Conservation (phyloP, 345 rosid species). For the Hirschfeldia incana region DNA sequence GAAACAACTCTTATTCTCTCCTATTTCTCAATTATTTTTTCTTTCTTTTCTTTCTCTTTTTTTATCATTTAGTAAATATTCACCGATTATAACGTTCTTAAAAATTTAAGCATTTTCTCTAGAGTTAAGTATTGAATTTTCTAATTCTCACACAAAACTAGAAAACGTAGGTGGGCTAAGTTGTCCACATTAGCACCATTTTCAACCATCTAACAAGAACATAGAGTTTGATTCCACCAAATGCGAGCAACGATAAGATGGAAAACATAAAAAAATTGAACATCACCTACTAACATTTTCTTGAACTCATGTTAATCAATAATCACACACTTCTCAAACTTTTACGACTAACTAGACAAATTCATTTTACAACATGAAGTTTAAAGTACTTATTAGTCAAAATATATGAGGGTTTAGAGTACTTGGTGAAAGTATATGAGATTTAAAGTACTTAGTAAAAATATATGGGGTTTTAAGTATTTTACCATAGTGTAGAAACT, state of each 20-base stretch:
- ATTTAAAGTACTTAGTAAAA: too few species aligned
- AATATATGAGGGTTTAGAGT: not conserved
- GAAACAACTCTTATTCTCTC: not conserved
- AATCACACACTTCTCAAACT: not conserved
- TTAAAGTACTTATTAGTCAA: not conserved
- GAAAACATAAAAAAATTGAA: not conserved
- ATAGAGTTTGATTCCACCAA: not conserved
- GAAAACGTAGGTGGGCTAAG: not conserved
- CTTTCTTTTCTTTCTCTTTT: not conserved
- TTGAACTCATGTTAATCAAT: not conserved
- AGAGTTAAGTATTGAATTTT: not conserved
- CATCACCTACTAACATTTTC: not conserved
- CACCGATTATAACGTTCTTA: not conserved
- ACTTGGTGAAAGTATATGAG: too few species aligned
- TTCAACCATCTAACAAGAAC: not conserved
- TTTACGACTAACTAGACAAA: not conserved
- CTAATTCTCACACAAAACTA: not conserved
- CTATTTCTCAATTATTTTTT: not conserved
- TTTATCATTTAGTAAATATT: not conserved
- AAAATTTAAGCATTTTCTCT: not conserved
- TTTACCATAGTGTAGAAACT: not conserved
- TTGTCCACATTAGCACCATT: not conserved
- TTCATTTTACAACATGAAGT: not conserved
- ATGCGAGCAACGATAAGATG: not conserved
- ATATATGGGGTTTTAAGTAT: too few species aligned